phyloP scores from a whole-genome alignment of 169 alveolate species.

The Ichthyophthirius multifiliis region DNA sequence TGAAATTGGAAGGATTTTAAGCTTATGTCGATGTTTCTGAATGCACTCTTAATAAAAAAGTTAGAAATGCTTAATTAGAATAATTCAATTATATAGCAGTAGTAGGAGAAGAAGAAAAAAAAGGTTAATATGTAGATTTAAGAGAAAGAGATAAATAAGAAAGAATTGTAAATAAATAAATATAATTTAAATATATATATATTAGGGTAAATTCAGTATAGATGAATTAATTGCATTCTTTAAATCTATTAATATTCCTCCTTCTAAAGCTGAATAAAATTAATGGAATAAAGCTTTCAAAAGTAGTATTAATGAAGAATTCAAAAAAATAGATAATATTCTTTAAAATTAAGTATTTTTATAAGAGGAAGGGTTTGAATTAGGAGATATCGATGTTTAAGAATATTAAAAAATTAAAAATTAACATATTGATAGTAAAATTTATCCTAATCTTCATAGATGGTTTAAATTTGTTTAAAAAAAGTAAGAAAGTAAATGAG shows the following conservation, averaged over 20 bases:
- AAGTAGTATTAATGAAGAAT: background rate
- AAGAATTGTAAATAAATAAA: background rate
- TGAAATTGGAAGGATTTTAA: conserved; percentile 84
- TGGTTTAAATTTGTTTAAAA: background rate
- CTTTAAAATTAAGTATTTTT: conserved; percentile 9
- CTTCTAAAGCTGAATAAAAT: conserved; percentile 33
- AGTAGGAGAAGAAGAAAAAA: conserved; percentile 96
- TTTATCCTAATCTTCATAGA: background rate
- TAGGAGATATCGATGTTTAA: conserved; percentile 14
- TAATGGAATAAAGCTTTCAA: background rate
- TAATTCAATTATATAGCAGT: conserved; percentile 95
- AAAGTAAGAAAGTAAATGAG: background rate
- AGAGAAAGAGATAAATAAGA: conserved; percentile 75
- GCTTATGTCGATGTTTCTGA: conserved; percentile 91
- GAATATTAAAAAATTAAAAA: conserved; percentile 4
- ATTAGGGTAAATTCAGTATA: conserved; percentile 63
- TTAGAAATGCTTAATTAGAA: conserved; percentile 96
- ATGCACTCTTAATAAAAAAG: conserved; percentile 93
- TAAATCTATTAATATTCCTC: conserved; percentile 30
- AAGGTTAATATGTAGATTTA: conserved; percentile 64
- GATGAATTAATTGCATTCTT: conserved; percentile 50
- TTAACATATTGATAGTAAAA: background rate
- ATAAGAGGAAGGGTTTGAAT: conserved; percentile 11
- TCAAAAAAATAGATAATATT: background rate
- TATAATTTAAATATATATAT: background rate